Base-by-base conservation (phyloP, 192 early-diverging fungal genomes). In the Entrophospora sp. region DNA sequence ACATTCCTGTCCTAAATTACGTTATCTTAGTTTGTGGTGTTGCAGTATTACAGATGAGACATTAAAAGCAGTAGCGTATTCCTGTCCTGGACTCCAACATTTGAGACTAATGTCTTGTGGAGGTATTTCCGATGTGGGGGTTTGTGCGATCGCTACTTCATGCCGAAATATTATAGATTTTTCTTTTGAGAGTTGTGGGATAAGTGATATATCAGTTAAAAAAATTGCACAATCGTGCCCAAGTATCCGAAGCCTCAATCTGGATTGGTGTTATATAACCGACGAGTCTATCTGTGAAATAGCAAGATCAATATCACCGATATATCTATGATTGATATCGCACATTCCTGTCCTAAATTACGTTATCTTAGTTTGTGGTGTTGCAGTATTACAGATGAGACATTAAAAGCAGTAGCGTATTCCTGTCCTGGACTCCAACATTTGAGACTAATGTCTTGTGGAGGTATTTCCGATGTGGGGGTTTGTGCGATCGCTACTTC, bases 1-100 rank as follows among this genome's bases (percentile, higher is more conserved):
- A 59, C n/a, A 59, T 59, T 59, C 57, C 22, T 59, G 57, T 59
- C n/a, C 57, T 36, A 59, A 59, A 59, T 40, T 59, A 38, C 35
- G 22, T 36, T 59, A 59, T 59, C 35, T 59, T 59, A 59, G 57
- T 59, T 59, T 59, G 35, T 59, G 57, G 25, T 59, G 32, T 59
- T 59, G 36, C 36, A 38, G 36, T 59, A 59, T 59, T 59, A 59
- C 57, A 59, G 57, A 59, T 40, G 35, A 59, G 57, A 59, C n/a
- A 59, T 59, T 59, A 59, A 59, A 59, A 59, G n/a, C n/a, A 59
- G 36, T 59, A 12, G 57, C 35, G n/a, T 59, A 59, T 59, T 59
- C 35, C 35, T 59, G 57, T 59, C 35, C 57, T 59, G 36, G n/a
- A 59, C 36, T 59, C n/a, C 36, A 59, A 59, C 57, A 59, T 59